These are phyloP conservation scores for Chondrostereum purpureum DNA, from an alignment of 1,284 basidiomycete species.

Conservation along the genomic window DNA sequence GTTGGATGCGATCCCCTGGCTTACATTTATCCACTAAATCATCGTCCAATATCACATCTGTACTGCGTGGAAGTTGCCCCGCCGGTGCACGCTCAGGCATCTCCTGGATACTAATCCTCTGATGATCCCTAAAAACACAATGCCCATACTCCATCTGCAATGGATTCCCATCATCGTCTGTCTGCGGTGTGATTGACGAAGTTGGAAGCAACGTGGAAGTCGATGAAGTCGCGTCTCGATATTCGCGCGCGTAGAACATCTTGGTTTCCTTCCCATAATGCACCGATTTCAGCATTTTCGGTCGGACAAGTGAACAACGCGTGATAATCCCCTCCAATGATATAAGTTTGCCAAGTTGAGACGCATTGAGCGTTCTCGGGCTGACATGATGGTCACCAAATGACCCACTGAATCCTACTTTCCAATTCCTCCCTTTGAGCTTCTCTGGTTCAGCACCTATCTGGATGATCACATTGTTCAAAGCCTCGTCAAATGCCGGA, in stretches of 20 bases:
- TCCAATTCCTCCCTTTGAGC: conserved; percentile 73
- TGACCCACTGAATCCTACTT: conserved; percentile 94
- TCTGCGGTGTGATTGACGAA: conserved; percentile 86
- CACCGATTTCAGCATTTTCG: conserved; percentile 96
- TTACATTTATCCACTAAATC: conserved; percentile 97
- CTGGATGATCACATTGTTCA: conserved; percentile 64
- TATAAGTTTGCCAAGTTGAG: conserved; percentile 93
- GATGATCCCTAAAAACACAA: conserved; percentile 93
- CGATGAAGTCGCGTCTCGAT: conserved; percentile 88
- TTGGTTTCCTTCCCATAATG: conserved; percentile 90
- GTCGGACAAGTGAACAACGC: conserved; percentile 94
- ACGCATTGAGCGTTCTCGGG: conserved; percentile 84
- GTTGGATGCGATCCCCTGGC: conserved; percentile 94
- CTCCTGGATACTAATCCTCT: conserved; percentile 97
- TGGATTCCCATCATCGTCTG: conserved; percentile 83
- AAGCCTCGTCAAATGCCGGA: conserved; percentile 89
- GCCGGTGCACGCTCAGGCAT: conserved; percentile 99
- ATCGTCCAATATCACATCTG: conserved; percentile 94
- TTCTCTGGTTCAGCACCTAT: conserved; percentile 76
- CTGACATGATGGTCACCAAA: conserved; percentile 99
- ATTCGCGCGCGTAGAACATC: conserved; percentile 84
- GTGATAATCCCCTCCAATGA: conserved; percentile 98
- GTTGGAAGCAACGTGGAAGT: conserved; percentile 84
- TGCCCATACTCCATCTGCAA: conserved; percentile 92
- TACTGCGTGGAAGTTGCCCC: conserved; percentile 92